Evolutionary conservation across 2,329 filamentous ascomycete species (phyloP), one percentile per base, ranked within the genome.

Genomic region (Colletotrichum sp.): DNA sequence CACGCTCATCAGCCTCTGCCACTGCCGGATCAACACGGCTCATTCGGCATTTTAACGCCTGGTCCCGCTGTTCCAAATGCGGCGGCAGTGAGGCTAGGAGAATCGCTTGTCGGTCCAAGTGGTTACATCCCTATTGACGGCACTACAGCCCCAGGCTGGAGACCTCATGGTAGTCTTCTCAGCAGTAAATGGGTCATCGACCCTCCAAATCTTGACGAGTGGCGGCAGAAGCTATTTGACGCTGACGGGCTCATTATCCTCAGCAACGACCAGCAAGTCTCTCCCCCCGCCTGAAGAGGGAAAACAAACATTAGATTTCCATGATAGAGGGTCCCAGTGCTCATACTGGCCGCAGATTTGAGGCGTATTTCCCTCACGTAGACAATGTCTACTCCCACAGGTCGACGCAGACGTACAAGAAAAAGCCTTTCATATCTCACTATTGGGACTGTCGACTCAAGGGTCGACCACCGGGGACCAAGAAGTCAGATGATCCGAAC

Each of bases 391-490:
- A 96, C 85, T 96, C 94, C 30, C 94, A 96, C 85, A 93, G 94
- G 77, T 96, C 94, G 3, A 96, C 94, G 4, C 94, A 96, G 82
- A 90, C 89, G 70, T 95, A 96, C 84, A 96, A 96, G 86, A 93
- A 93, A 80, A 95, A 95, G 80, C 93, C 93, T n/a, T 95, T 96
- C 79, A 89, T 95, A 71, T 95, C 94, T 2, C 94, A 96, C 84
- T 96, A 96, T 84, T 96, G 94, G 93, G 94, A 96, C 84, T 96
- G 94, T 81, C 91, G 94, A 39, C 90, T 96, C 81, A 96, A 96
- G 84, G 94, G 94, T 28, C 90, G 94, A 1, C 94, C 94, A 1
- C 92, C 94, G 0, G 94, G 94, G 34, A 96, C 94, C 6, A 93
- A 93, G 75, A 96, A 96, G 82, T 94, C 93, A 1, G 91, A 94